Percentiles rank a stretch among this genome's conserved stretches.
These are phyloP conservation scores for Massospora cicadina DNA, from an alignment of 371 early-diverging fungal species.

Conservation along the genomic window DNA sequence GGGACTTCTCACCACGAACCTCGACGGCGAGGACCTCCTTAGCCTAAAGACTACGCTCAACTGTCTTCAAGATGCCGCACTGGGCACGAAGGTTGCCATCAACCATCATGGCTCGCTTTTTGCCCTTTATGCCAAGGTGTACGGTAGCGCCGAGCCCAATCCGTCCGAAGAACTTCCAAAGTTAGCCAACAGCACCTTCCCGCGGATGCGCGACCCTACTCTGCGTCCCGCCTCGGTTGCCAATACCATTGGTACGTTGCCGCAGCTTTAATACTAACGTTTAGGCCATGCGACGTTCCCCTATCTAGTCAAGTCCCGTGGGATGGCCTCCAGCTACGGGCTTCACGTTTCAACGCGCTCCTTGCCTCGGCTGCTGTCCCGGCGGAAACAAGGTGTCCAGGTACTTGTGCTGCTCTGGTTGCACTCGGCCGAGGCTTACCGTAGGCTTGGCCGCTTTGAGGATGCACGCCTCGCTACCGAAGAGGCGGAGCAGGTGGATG, in stretches of 20 bases:
- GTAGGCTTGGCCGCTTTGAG: constrained; percentile 29
- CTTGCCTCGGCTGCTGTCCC: constrained; percentile 13
- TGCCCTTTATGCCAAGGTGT: constrained; percentile 35
- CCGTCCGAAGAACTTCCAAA: not conserved
- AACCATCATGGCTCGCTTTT: constrained; percentile 35
- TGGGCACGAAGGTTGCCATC: constrained; percentile 33
- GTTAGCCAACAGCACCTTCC: not conserved
- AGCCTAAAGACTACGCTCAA: constrained; percentile 36
- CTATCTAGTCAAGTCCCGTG: not conserved
- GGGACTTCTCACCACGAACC: constrained; percentile 14
- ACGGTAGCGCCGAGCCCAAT: constrained; percentile 17
- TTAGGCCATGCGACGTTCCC: not conserved
- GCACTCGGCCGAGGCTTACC: constrained; percentile 35
- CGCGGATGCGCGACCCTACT: not conserved
- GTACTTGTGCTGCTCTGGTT: constrained; percentile 34
- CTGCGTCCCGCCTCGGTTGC: not conserved
- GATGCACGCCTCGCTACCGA: constrained; percentile 43
- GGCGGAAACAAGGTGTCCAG: constrained; percentile 25
- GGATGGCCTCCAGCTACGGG: not conserved
- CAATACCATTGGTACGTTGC: not conserved
- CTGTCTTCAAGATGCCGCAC: constrained; percentile 24
- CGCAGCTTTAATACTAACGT: not conserved
- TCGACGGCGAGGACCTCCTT: constrained; percentile 34
- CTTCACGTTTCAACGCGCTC: not conserved
- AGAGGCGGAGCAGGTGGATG: constrained; percentile 38